Conservation (phyloP, 257 asterid species). For the Solanum etuberosum region DNA sequence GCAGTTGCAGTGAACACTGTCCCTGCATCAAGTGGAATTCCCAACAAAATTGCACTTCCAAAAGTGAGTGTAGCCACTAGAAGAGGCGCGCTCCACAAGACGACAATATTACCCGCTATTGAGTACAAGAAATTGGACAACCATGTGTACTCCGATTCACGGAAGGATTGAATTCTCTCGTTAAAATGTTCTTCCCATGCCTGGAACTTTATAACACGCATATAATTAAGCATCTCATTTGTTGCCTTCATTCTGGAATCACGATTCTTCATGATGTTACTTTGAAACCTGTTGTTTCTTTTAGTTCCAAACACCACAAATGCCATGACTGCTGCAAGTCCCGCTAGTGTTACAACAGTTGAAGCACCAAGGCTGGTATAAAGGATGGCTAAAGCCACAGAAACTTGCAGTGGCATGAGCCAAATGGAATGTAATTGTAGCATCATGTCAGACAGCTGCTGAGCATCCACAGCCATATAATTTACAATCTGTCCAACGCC, state of each 20-base stretch:
- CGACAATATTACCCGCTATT: constrained; percentile 44
- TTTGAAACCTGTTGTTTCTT: constrained; percentile 56
- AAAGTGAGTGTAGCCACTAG: constrained; percentile 62
- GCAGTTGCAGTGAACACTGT: constrained; percentile 79
- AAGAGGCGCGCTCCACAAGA: constrained; percentile 76
- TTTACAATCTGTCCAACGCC: constrained; percentile 93
- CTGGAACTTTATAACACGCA: constrained; percentile 89
- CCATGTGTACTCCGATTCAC: constrained; percentile 63
- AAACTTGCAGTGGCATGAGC: constrained; percentile 79
- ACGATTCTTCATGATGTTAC: constrained; percentile 60
- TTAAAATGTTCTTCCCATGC: constrained; percentile 96
- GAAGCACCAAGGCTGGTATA: constrained; percentile 54
- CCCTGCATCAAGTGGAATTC: constrained; percentile 60
- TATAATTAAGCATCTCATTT: constrained; percentile 85
- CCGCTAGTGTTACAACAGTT: constrained; percentile 35
- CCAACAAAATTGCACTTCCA: constrained; percentile 54
- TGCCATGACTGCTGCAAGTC: constrained; percentile 30
- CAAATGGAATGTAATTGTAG: constrained; percentile 71
- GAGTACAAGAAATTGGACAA: constrained; percentile 62
- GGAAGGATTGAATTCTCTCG: constrained; percentile 59
- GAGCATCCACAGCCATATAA: constrained; percentile 96
- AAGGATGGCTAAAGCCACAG: constrained; percentile 53
- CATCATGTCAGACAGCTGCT: constrained; percentile 95
- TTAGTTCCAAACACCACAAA: constrained; percentile 49
- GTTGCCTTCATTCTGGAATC: constrained; percentile 87